Evolutionary conservation across 169 alveolate species (phyloP).

Genomic region (Babesia ovis): DNA sequence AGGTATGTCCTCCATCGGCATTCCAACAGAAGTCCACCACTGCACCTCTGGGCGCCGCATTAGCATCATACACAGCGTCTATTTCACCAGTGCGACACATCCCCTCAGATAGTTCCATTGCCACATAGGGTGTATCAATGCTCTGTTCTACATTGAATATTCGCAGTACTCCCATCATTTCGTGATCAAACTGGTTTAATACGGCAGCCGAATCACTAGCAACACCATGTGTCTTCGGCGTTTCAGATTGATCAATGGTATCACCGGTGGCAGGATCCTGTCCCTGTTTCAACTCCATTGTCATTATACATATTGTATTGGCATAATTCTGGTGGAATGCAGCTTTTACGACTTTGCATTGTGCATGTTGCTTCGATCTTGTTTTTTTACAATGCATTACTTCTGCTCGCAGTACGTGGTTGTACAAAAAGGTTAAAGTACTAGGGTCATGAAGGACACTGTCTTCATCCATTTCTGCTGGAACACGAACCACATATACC

Average conservation of each 20-base stretch:
- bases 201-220: not conserved
- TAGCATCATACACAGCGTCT: not conserved
- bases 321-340: slow-evolving; percentile 20
- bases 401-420: slow-evolving; percentile 18
- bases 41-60: slow-evolving; percentile 28
- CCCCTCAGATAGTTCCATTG: slow-evolving; percentile 22
- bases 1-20: slow-evolving; percentile 7
- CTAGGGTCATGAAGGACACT: not conserved
- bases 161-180: slow-evolving; percentile 25
- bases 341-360: slow-evolving; percentile 7
- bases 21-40: slow-evolving; percentile 55
- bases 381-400: not conserved
- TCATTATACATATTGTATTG: slow-evolving; percentile 23
- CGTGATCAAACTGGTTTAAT: not conserved
- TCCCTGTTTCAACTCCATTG: slow-evolving; percentile 20
- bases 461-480: slow-evolving; percentile 34
- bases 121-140: slow-evolving; percentile 31
- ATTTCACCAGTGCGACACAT: slow-evolving; percentile 50
- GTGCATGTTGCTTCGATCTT: not conserved
- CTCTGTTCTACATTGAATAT: slow-evolving; percentile 53
- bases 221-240: not conserved
- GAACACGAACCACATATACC: slow-evolving; percentile 35
- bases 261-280: not conserved
- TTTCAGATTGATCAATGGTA: not conserved
- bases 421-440: slow-evolving; percentile 4